These are phyloP conservation scores for Daldinia caldariorum DNA, from an alignment of 495 filamentous ascomycete species.

Conservation along the genomic window DNA sequence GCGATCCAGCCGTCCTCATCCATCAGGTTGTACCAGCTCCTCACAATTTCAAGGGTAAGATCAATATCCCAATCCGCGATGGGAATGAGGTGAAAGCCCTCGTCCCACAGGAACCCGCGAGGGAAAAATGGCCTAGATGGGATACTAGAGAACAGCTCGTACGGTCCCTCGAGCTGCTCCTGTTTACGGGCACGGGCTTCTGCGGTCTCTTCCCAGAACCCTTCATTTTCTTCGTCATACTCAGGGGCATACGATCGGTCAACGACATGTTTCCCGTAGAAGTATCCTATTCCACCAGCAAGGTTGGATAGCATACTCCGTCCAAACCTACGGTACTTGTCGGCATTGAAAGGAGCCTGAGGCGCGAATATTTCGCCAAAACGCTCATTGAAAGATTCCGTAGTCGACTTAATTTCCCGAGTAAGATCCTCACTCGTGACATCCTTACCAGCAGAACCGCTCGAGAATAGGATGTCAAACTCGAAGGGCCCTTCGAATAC, in stretches of 20 bases:
- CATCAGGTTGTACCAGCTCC: constrained; percentile 95
- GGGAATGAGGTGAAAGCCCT: constrained; percentile 94
- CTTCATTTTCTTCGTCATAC: constrained; percentile 96
- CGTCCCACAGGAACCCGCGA: constrained; percentile 96
- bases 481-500: constrained; percentile 90
- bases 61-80: constrained; percentile 94
- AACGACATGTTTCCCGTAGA: constrained; percentile 84
- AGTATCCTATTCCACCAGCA: constrained; percentile 94
- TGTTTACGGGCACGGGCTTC: constrained; percentile 71
- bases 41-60: constrained; percentile 89
- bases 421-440: constrained; percentile 71
- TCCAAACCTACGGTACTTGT: constrained; percentile 81
- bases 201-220: constrained; percentile 92
- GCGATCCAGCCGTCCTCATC: constrained; percentile 98
- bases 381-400: constrained; percentile 73
- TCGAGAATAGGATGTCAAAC: constrained; percentile 94
- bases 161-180: constrained; percentile 79
- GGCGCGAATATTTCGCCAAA: constrained; percentile 79
- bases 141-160: constrained; percentile 90
- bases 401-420: constrained; percentile 70
- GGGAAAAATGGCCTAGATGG: constrained; percentile 97
- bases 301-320: constrained; percentile 94
- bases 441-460: constrained; percentile 71
- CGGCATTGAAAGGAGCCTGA: constrained; percentile 75
- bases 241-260: constrained; percentile 90